Percentiles rank a stretch among this genome's conserved stretches.
Conservation (phyloP, 2,329 filamentous ascomycete species). For the Epichloe sp. region DNA sequence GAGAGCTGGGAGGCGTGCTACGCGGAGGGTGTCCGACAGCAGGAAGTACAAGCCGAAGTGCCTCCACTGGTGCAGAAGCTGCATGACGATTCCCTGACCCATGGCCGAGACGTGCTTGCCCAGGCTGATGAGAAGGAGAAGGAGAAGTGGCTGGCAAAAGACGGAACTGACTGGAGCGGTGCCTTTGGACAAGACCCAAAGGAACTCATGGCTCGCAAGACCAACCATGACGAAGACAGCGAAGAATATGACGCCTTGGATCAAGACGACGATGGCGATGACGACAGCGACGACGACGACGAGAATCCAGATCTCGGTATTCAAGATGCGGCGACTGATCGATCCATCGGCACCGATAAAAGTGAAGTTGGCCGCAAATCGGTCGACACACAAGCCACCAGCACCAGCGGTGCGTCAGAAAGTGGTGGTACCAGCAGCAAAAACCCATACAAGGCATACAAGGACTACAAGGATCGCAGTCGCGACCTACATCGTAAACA, state of each 20-base stretch:
- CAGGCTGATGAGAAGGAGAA: conserved; percentile 59
- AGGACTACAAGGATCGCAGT: conserved; percentile 53
- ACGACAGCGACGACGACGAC: conserved; percentile 10
- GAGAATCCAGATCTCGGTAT: conserved; percentile 44
- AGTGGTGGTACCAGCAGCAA: conserved; percentile 27
- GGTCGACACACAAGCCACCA: conserved; percentile 26
- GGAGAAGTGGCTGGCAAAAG: conserved; percentile 62
- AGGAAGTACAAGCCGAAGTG: conserved; percentile 59
- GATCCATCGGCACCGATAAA: conserved; percentile 12
- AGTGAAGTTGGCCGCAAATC: conserved; percentile 21
- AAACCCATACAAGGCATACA: conserved; percentile 44
- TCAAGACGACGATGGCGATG: conserved; percentile 16
- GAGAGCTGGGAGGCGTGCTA: conserved; percentile 91
- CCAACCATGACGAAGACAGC: conserved; percentile 17
- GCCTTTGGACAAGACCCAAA: conserved; percentile 71
- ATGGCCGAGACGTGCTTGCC: conserved; percentile 70
- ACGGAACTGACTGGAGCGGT: conserved; percentile 75
- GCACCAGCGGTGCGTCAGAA: conserved; percentile 16
- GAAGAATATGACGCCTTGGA: conserved; percentile 28
- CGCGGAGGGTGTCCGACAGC: conserved; percentile 68
- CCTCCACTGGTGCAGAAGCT: conserved; percentile 59
- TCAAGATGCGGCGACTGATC: conserved; percentile 34
- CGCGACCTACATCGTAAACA: conserved; percentile 74
- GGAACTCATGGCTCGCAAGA: conserved; percentile 25
- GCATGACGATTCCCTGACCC: conserved; percentile 67